Percentiles rank a stretch among this genome's conserved stretches.
phyloP scores from a whole-genome alignment of 495 filamentous ascomycete genomes.

The Xylaria longipes region DNA sequence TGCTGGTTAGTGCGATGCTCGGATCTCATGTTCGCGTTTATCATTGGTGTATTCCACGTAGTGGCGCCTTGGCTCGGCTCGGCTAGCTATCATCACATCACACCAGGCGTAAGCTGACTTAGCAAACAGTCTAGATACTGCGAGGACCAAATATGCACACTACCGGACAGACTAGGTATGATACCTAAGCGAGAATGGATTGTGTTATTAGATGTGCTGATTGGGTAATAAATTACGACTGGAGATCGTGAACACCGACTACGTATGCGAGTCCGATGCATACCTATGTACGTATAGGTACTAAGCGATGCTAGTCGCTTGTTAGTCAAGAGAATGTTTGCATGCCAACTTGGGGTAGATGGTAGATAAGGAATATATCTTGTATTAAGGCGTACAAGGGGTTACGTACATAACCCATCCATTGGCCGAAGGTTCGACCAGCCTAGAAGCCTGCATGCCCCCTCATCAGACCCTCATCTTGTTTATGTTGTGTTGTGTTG shows the following conservation, averaged over 20 bases:
- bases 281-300: too few relatives aligned
- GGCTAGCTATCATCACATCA: background rate
- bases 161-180: background rate
- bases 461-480: background rate
- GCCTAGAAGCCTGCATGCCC: conserved; percentile 13
- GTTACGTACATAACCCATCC: background rate
- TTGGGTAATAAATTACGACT: background rate
- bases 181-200: background rate
- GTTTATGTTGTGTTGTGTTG: background rate
- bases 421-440: background rate
- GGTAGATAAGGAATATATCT: background rate
- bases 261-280: background rate
- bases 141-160: background rate
- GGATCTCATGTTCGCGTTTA: background rate
- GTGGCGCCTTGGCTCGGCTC: background rate
- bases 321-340: conserved; percentile 4
- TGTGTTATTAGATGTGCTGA: background rate
- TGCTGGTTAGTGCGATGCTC: background rate
- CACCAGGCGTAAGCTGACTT: background rate
- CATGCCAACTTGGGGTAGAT: background rate
- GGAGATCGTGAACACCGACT: background rate
- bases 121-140: background rate
- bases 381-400: background rate
- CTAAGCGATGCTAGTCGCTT: conserved; percentile 2
- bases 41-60: background rate